Conservation (phyloP, 441 rosid genomes). For the Mallotus repandus region DNA sequence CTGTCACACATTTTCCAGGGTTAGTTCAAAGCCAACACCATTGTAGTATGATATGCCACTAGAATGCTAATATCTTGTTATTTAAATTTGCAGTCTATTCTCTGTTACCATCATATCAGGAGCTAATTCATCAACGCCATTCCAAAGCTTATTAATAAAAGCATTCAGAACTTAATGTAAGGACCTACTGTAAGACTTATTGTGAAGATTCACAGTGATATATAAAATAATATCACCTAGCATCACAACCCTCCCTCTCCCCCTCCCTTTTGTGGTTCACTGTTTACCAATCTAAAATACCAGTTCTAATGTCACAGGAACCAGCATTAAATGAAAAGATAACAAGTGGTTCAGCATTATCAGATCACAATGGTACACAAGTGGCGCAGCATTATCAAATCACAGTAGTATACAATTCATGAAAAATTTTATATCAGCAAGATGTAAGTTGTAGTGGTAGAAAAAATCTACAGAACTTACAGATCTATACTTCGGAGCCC, state of each 20-base stretch:
- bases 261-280: background rate
- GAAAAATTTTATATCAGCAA: background rate
- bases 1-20: background rate
- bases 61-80: background rate
- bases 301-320: no score
- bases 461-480: conserved; percentile 31
- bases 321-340: background rate
- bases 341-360: background rate
- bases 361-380: background rate
- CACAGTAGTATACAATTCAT: background rate
- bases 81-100: background rate
- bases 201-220: background rate
- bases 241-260: background rate
- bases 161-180: background rate
- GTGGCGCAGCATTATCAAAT: background rate
- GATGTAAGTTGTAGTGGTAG: conserved; percentile 9
- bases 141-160: no score
- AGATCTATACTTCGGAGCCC: conserved; percentile 63
- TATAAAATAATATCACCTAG: background rate
- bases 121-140: background rate
- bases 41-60: background rate
- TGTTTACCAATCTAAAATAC: background rate
- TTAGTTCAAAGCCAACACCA: background rate
- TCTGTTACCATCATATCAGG: background rate
- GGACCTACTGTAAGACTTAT: background rate